Percentiles rank a stretch among this genome's conserved stretches.
Conservation (phyloP, 2,329 filamentous ascomycete species). For the Claviceps cyperi region DNA sequence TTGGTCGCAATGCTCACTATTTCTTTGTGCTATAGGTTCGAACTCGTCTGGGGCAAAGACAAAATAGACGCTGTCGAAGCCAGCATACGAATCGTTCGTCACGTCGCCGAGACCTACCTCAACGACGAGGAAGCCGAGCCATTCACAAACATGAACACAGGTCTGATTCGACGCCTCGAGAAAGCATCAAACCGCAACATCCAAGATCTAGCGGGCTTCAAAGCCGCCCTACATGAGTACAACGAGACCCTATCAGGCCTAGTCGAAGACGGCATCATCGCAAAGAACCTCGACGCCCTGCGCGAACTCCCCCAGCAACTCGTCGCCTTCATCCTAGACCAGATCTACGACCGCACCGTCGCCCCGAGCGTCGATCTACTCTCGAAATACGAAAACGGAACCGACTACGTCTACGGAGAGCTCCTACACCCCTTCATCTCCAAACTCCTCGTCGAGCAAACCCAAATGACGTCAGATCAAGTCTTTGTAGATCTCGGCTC, state of each 20-base stretch:
- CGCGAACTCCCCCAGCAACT: slow-evolving; percentile 57
- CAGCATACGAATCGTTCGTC: slow-evolving; percentile 54
- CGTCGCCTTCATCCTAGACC: slow-evolving; percentile 67
- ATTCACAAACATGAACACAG: slow-evolving; percentile 57
- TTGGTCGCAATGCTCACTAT: background rate
- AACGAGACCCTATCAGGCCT: slow-evolving; percentile 55
- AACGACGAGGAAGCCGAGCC: slow-evolving; percentile 51
- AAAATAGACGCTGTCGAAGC: slow-evolving; percentile 64
- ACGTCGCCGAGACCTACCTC: slow-evolving; percentile 63
- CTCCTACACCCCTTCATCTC: slow-evolving; percentile 73
- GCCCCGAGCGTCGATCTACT: slow-evolving; percentile 77
- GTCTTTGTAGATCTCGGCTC: slow-evolving; percentile 92
- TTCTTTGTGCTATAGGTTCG: slow-evolving; percentile 19
- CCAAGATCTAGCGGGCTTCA: slow-evolving; percentile 52
- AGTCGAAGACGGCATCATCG: slow-evolving; percentile 56
- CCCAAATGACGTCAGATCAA: slow-evolving; percentile 64
- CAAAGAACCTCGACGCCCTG: slow-evolving; percentile 53
- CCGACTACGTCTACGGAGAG: slow-evolving; percentile 91
- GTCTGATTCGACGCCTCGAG: slow-evolving; percentile 63
- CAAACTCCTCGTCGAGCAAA: slow-evolving; percentile 62
- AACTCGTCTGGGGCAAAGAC: slow-evolving; percentile 65
- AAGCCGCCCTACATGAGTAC: slow-evolving; percentile 58
- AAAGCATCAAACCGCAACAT: slow-evolving; percentile 56
- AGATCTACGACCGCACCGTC: slow-evolving; percentile 86
- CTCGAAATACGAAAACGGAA: slow-evolving; percentile 74